A percentile compares a stretch with the other conserved stretches of the same genome.
Conservation (phyloP, 2,329 filamentous ascomycete species). For the Ceratocystiopsis sp. region DNA sequence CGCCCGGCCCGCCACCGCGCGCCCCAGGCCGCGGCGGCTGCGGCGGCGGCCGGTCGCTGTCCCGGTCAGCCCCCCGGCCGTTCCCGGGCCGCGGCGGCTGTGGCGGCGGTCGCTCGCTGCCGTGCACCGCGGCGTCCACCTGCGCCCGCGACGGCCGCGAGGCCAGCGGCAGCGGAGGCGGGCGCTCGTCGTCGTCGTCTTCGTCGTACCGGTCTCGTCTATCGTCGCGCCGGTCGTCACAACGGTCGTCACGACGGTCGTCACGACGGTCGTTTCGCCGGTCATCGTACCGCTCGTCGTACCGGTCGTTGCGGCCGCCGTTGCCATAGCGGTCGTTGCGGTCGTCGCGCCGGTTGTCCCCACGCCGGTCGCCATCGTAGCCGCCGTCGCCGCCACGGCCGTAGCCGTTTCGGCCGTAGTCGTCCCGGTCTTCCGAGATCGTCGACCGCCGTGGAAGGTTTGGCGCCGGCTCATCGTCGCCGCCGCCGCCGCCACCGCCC, state of each 20-base stretch:
- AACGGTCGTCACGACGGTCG: too few relatives aligned
- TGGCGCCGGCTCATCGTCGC: too few relatives aligned
- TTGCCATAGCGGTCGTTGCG: not conserved
- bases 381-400: too few relatives aligned
- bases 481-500: too few relatives aligned
- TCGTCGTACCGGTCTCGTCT: not conserved
- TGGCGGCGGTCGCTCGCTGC: not conserved
- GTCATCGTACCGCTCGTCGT: too few relatives aligned
- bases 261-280: too few relatives aligned
- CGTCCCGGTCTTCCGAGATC: too few relatives aligned
- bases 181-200: constrained; percentile 17
- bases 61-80: constrained; percentile 13
- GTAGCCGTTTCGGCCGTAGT: too few relatives aligned
- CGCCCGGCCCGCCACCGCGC: not conserved
- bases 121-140: constrained; percentile 23
- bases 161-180: constrained; percentile 34
- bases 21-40: constrained; percentile 9
- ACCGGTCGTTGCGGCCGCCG: not conserved
- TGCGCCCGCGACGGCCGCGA: constrained; percentile 35
- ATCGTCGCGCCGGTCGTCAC: not conserved
- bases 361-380: too few relatives aligned
- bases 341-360: too few relatives aligned
- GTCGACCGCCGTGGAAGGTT: too few relatives aligned
- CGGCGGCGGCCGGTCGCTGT: not conserved
- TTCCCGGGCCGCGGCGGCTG: constrained; percentile 11